Evolutionary conservation across 192 early-diverging fungal species (phyloP), one percentile per base, ranked within the genome.

Genomic region (Umbelopsis vinacea): DNA sequence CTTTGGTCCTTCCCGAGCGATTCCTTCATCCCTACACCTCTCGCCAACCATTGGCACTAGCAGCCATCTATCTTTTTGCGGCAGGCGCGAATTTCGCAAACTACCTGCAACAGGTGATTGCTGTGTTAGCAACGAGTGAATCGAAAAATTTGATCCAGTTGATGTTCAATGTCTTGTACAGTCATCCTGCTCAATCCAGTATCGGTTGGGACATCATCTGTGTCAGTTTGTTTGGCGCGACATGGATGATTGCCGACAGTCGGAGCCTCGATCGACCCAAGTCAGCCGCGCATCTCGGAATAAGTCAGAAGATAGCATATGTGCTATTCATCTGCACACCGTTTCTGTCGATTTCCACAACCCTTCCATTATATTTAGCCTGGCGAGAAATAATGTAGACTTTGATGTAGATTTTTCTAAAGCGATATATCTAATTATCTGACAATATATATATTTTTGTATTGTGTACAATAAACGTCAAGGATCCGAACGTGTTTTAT

Each of bases 321-420:
- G 2, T 52, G 4, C 29, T 67, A 15, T 23, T 26, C 8, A 50
- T 47, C 14, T 23, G 52, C 6, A 78, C 76, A 11, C 55, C 69
- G 21, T 14, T 70, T n/a, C 37, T 72, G n/a, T 54, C 71, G 2
- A 43, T 69, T 24, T 71, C 76, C 14, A 69, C 66, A 12, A 70
- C 76, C 26, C 48, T 78, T 14, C 76, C 76, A 14, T 67, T 78
- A 33, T 78, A 69, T 12, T 54, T 78, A 23, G 76, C 76, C n/a
- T 52, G 24, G 23, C 52, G 54, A 50, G 76, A 78, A 46, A 66
- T 52, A 29, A 8, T 21, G 19, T 52, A 70, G 19, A 70, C 29
- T 14, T 35, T 38, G 46, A 6, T 43, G 19, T 52, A 70, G 19
- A 70, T 19, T 14, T 35, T 38, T 24, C 3, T 43, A 1, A 29